Evolutionary conservation across 345 rosid genomes (phyloP), one percentile per base, ranked within the genome.

Genomic region (Salix purpurea): DNA sequence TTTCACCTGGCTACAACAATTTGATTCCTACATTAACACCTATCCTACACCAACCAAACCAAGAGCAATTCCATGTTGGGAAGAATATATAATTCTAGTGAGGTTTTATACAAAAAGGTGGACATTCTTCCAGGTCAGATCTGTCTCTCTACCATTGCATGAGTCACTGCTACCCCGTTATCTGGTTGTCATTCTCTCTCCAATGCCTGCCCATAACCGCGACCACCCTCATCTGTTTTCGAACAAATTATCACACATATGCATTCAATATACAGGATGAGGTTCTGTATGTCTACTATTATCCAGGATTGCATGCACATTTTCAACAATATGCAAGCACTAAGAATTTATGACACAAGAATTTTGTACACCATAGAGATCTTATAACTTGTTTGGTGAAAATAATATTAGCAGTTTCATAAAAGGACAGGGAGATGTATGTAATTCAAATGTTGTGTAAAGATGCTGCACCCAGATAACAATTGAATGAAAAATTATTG

Each of bases 221-320:
- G 82, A 64, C 88, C 89, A 52, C 81, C 80, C 79, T 79, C 85
- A 72, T 82, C 88, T 88, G 86, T 79, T 80, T 78, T 28, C 60
- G 58, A 58, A 60, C 76, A 80, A 65, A 71, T n/a, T 3, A 64
- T 34, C 71, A 39, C 44, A 24, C 44, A 19, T 16, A 42, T 28
- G 50, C 3, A 65, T 58, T 68, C 58, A 70, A 32, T 3, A 36
- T 50, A 69, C 30, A 11, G 30, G 62, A 62, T n/a, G 28, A 60
- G 4, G 28, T 74, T 19, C 6, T n/a, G 50, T 65, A 34, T 16
- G 16, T 52, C 66, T 74, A 23, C 11, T 7, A 15, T 40, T 40
- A 74, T 19, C 13, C 42, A 74, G 18, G 70, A 44, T 39, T 24
- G 68, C 36, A 12, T 24, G 37, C 46, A 28, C 30, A 28, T 46